A percentile compares a stretch with the other conserved stretches of the same genome.
phyloP scores from a whole-genome alignment of 495 filamentous ascomycete genomes.

The Aspergillus egyptiacus region DNA sequence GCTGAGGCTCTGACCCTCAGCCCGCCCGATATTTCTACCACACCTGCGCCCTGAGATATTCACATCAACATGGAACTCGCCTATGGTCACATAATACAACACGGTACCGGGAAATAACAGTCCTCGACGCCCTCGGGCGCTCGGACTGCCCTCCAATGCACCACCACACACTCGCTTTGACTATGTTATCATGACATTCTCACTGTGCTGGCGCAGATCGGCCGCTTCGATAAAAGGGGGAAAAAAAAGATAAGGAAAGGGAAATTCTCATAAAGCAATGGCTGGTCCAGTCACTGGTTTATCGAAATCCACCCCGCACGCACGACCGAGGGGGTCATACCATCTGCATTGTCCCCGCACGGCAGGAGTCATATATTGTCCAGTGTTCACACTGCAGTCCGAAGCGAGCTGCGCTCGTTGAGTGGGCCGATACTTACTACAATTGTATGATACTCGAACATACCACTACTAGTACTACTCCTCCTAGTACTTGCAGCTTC shows the following conservation, averaged over 20 bases:
- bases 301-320: conserved; percentile 2
- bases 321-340: background rate
- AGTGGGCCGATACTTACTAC: background rate
- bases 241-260: too few relatives aligned
- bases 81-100: background rate
- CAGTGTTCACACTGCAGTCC: background rate
- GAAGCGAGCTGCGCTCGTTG: background rate
- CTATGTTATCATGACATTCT: conserved; percentile 1
- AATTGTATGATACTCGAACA: too few relatives aligned
- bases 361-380: too few relatives aligned
- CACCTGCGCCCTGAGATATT: background rate
- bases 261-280: background rate
- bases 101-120: background rate
- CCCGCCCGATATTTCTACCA: background rate
- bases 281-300: conserved; percentile 2
- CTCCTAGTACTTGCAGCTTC: too few relatives aligned
- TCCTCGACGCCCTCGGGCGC: background rate
- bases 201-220: conserved; percentile 17
- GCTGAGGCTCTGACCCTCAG: conserved; percentile 36
- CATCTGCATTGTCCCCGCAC: background rate
- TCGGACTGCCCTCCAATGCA: background rate
- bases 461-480: too few relatives aligned
- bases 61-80: background rate
- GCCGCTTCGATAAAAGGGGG: background rate
- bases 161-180: conserved; percentile 6